Evolutionary conservation across 352 stramenopile genomes (phyloP).

Genomic region (Blastocystis sp.): DNA sequence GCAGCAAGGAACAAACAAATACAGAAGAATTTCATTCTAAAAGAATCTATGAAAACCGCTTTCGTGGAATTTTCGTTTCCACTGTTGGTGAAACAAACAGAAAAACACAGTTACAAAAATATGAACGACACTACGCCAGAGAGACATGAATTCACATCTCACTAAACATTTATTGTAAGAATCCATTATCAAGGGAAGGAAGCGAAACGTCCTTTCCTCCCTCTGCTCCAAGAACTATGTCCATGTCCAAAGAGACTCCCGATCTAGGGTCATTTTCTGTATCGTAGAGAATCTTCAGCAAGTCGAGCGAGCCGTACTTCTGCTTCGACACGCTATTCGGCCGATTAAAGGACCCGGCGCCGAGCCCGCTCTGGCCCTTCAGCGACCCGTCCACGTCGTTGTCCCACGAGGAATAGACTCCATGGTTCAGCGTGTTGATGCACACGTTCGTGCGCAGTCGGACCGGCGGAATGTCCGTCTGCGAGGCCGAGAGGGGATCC

Average conservation of each 20-base stretch:
- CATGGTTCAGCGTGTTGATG: not conserved
- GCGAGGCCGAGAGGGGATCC: not conserved
- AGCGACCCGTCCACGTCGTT: not conserved
- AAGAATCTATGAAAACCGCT: not conserved
- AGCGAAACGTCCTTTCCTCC: not conserved
- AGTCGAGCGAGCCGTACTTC: conserved; percentile 22
- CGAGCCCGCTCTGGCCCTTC: not conserved
- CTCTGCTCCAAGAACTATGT: not conserved
- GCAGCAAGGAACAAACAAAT: not conserved
- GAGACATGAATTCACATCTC: not conserved
- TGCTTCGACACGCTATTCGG: not conserved
- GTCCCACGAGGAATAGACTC: conserved; percentile 40
- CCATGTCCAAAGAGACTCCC: not conserved
- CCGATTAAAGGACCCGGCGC: not conserved
- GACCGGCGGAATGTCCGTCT: not conserved
- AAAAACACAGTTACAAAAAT: not conserved
- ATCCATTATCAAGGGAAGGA: not conserved
- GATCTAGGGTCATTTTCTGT: not conserved
- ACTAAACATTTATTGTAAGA: not conserved
- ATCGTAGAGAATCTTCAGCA: not conserved
- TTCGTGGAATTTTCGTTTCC: not conserved
- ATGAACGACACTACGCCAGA: not conserved
- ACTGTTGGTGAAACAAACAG: not conserved
- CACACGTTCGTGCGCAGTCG: not conserved
- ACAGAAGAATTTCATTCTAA: not conserved